Base-by-base conservation (phyloP, 2,329 filamentous ascomycete genomes). In the Colletotrichum horii region DNA sequence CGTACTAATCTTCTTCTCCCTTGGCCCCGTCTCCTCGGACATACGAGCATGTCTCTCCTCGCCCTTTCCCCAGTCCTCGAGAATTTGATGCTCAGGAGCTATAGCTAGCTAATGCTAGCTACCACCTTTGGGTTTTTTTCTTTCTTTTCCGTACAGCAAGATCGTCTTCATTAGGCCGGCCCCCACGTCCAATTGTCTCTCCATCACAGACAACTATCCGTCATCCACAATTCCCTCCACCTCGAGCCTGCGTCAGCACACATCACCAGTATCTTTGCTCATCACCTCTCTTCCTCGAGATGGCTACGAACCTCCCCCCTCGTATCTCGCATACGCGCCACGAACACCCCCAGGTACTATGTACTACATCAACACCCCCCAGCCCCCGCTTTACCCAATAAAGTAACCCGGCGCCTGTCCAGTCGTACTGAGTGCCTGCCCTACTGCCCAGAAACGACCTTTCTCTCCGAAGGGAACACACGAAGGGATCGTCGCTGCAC, bases 171-270 rank as follows among this genome's bases (percentile, higher is more conserved):
- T 48, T 48, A 0, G n/a, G 43, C 19, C 43, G 43, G 43, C 43
- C 43, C 43, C n/a, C 43, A 48, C 43, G 43, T 22, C 43, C 11
- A 22, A 14, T 22, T 48, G 43, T 48, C 43, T 48, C 43, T 22
- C 43, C 43, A 14, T 48, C n/a, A 48, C 11, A 48, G 43, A 48
- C 43, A 48, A 22, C 9, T 22, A 4, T 48, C n/a, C 43, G 22
- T 48, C 43, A 48, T 48, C n/a, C 43, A 22, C 43, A 22, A 48
- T 48, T n/a, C 43, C n/a, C 43, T 48, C 22, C 43, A 48, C 43
- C n/a, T 22, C 43, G 12, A 48, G 24, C 43, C 22, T 70, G 56
- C 71, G 66, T 74, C 71, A 74, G 71, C 71, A 43, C 66, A 58
- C 66, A 74, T 74, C 8, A 22, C 26, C 56, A n/a, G 19, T 1